Conservation (phyloP, 257 asterid species). For the Plectranthus barbatus region DNA sequence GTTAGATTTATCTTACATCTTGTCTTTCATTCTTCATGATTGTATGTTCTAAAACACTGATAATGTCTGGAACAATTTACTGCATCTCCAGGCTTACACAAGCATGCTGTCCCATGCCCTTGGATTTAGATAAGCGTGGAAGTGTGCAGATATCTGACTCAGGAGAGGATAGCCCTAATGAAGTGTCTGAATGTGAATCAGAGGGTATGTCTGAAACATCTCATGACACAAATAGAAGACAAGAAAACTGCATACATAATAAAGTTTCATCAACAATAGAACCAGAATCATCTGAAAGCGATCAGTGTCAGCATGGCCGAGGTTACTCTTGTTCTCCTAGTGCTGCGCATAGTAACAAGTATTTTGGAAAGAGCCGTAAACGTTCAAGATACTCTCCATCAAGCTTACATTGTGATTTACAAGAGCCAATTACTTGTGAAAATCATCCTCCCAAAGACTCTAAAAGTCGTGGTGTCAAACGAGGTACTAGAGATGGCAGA, state of each 20-base stretch:
- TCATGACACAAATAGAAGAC: constrained; percentile 20
- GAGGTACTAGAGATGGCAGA: constrained; percentile 15
- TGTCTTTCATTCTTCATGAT: neutral
- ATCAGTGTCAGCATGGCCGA: constrained; percentile 20
- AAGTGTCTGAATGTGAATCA: constrained; percentile 26
- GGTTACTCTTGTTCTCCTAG: constrained; percentile 27
- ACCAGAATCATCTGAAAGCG: constrained; percentile 26
- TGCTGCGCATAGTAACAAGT: constrained; percentile 13
- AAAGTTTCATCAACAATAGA: constrained; percentile 17
- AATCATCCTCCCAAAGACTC: constrained; percentile 15
- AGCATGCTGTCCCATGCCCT: constrained; percentile 14
- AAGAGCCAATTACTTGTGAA: constrained; percentile 14
- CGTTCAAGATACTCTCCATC: constrained; percentile 14
- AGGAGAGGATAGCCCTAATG: constrained; percentile 22
- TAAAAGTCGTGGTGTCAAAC: constrained; percentile 8
- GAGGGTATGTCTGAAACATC: constrained; percentile 31
- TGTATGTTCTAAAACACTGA: constrained; percentile 2
- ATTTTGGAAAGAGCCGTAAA: constrained; percentile 12
- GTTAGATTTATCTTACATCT: neutral
- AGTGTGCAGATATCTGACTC: constrained; percentile 40
- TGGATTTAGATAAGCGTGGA: constrained; percentile 26
- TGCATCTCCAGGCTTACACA: constrained; percentile 24
- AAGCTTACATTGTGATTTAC: constrained; percentile 10
- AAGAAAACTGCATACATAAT: constrained; percentile 9
- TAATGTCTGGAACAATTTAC: neutral